These are phyloP conservation scores for Nelumbo lutea DNA, from an alignment of 164 flowering plant species.

Conservation along the genomic window DNA sequence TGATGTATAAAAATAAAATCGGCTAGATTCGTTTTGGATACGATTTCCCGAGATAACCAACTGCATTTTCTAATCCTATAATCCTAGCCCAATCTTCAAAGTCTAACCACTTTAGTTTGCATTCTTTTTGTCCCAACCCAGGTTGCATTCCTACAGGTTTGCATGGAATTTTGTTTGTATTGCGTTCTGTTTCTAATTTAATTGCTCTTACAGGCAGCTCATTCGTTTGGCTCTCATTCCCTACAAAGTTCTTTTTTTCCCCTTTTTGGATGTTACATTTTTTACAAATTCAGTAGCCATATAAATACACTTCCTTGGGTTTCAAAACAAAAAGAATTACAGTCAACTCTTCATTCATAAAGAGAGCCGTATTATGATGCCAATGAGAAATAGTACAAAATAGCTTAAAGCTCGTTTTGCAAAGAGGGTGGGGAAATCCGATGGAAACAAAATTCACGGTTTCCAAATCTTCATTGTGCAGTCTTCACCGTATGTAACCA, in stretches of 20 bases:
- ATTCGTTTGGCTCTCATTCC: not conserved
- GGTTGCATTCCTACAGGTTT: too few relatives aligned
- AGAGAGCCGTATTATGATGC: not conserved
- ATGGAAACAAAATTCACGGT: slow-evolving; percentile 34
- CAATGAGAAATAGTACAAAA: not conserved
- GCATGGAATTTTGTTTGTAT: too few relatives aligned
- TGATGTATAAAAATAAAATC: too few relatives aligned
- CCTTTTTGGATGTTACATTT: too few relatives aligned
- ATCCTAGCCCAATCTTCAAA: too few relatives aligned
- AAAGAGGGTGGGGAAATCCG: not conserved
- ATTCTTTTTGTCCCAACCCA: too few relatives aligned
- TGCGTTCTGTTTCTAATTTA: too few relatives aligned
- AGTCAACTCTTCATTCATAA: not conserved
- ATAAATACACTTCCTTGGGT: not conserved
- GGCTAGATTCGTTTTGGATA: too few relatives aligned
- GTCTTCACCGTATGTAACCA: slow-evolving; percentile 81
- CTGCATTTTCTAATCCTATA: too few relatives aligned
- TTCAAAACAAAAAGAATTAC: not conserved
- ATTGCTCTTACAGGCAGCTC: too few relatives aligned
- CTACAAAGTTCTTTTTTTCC: not conserved
- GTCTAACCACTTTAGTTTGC: too few relatives aligned
- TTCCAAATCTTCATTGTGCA: slow-evolving; percentile 88
- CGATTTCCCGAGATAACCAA: too few relatives aligned
- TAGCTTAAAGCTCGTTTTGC: not conserved
- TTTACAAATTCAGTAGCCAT: not conserved